Evolutionary conservation across 352 stramenopile species (phyloP).

Genomic region (Achlya hypogyna): DNA sequence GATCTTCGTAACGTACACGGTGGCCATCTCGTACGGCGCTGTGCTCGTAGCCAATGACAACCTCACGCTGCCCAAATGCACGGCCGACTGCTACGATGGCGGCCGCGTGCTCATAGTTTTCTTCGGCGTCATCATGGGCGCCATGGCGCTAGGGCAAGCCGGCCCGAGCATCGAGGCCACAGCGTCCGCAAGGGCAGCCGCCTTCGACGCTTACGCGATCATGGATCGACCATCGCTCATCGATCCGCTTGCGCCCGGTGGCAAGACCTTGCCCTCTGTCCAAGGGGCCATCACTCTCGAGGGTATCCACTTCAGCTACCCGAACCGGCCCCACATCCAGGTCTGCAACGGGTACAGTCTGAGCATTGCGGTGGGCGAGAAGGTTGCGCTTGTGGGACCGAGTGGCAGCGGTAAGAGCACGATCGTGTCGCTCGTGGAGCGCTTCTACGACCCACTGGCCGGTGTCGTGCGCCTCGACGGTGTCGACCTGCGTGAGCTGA

Average conservation of each 20-base stretch:
- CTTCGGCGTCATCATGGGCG: constrained; percentile 25
- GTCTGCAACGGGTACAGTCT: constrained; percentile 46
- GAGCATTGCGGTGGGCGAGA: constrained; percentile 55
- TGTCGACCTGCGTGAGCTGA: constrained; percentile 51
- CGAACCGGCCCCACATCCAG: constrained; percentile 40
- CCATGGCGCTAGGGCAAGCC: constrained; percentile 33
- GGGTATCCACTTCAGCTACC: constrained; percentile 57
- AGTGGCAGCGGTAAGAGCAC: constrained; percentile 70
- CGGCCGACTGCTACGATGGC: constrained; percentile 24
- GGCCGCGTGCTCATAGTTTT: constrained; percentile 32
- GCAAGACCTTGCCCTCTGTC: neutral
- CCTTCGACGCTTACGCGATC: constrained; percentile 9
- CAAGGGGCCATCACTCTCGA: constrained; percentile 36
- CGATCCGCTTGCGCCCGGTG: constrained; percentile 3
- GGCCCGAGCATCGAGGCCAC: constrained; percentile 25
- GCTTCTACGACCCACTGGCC: constrained; percentile 50
- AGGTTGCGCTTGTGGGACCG: constrained; percentile 57
- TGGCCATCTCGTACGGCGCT: constrained; percentile 31
- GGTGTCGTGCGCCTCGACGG: constrained; percentile 38
- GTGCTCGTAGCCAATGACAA: constrained; percentile 20
- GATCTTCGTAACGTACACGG: constrained; percentile 29
- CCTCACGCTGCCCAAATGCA: neutral
- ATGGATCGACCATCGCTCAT: constrained; percentile 17
- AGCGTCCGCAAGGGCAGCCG: constrained; percentile 16
- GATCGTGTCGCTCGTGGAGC: constrained; percentile 52